These are phyloP conservation scores for Salix viminalis DNA, from an alignment of 345 rosid species.

Conservation along the genomic window DNA sequence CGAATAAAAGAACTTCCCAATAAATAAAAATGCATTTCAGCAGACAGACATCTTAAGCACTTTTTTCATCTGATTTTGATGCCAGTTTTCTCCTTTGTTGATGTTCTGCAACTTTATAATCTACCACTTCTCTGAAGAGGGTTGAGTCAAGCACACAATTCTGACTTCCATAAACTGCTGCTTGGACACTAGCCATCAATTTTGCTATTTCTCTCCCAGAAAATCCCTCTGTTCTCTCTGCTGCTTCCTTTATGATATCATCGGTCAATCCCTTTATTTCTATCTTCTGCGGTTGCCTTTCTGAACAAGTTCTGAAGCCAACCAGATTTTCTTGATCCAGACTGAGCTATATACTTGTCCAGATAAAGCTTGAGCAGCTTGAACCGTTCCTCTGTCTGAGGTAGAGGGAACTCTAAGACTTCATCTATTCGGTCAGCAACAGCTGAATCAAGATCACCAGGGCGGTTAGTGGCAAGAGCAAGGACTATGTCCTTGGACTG, in stretches of 20 bases:
- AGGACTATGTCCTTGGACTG: constrained; percentile 94
- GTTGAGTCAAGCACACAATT: constrained; percentile 65
- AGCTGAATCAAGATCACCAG: constrained; percentile 98
- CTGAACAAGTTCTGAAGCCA: constrained; percentile 51
- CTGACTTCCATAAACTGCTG: constrained; percentile 85
- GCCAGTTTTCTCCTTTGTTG: constrained; percentile 80
- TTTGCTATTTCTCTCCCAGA: constrained; percentile 91
- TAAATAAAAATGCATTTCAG: background rate
- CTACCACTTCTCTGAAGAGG: constrained; percentile 83
- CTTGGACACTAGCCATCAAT: constrained; percentile 89
- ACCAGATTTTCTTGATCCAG: constrained; percentile 56
- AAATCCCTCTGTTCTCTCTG: constrained; percentile 77
- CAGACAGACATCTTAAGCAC: background rate
- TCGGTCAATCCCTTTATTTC: constrained; percentile 74
- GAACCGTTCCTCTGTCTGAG: constrained; percentile 77
- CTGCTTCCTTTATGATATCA: constrained; percentile 76
- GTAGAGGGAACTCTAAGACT: constrained; percentile 84
- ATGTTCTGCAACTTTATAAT: constrained; percentile 91
- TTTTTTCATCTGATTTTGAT: constrained; percentile 16
- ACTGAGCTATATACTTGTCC: constrained; percentile 74
- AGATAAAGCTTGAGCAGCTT: constrained; percentile 83
- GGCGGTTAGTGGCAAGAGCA: constrained; percentile 93
- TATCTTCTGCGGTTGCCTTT: constrained; percentile 54
- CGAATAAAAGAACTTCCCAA: background rate
- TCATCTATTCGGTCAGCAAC: constrained; percentile 90